Evolutionary conservation across 805 yeast species (phyloP), one percentile per base, ranked within the genome.

Genomic region (Priceomyces melissophilus): DNA sequence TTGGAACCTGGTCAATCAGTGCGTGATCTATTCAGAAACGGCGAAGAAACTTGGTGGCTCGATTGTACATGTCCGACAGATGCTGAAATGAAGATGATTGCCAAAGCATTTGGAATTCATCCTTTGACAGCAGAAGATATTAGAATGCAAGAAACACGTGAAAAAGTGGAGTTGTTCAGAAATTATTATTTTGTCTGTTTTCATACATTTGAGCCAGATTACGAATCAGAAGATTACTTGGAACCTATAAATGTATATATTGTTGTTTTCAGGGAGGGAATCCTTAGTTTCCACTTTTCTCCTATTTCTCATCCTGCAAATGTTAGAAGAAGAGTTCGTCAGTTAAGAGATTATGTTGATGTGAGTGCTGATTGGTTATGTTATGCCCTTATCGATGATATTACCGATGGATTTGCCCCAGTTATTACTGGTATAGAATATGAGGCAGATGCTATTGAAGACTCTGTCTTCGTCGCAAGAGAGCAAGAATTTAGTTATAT

Each of bases 61-160:
- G 97, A 93, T 61, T 89, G 97, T 58, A 71, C 81, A 32, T 84
- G 96, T 56, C 98, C 99, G 4, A 87, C 96, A 0, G 98, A 91
- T 57, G 81, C 82, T 14, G 99, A 93, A 65, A 88, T 93, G 96
- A 85, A 85, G 57, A 82, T 87, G 53, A 61, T 93, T 31, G 84
- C 96, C 8, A 90, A 90, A 54, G 93, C 97, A 0, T 91, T 91
- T 63, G 96, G 96, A 8, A 87, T 91, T 65, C 99, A 91, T 71
- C 99, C 99, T 25, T 81, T 91, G 71, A 91, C 99, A 0, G 89
- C 96, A 1, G 99, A 91, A 67, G 99, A 91, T 81, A 90, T 91
- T 49, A 73, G 96, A 42, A 86, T 88, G 79, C 96, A 90, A 67
- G 99, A 91, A 67, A 80, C 96, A 16, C 89, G 99, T 66, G 99